Base-by-base conservation (phyloP, 768 basidiomycete genomes). In the Naganishia friedmannii region DNA sequence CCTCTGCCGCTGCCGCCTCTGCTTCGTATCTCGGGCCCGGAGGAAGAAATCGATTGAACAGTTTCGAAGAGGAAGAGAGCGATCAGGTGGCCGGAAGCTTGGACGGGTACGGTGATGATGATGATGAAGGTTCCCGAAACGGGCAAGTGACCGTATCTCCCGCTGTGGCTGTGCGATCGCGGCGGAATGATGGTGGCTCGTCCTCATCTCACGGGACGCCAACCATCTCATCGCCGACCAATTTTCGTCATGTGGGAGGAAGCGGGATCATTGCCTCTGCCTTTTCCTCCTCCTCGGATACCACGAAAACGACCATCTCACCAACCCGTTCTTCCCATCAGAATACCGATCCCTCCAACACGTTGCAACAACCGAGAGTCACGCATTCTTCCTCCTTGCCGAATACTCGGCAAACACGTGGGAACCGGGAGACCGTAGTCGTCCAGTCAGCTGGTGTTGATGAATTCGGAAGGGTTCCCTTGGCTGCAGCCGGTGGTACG, bases 241-340 rank as follows among this genome's bases (percentile, higher is more conserved):
- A 58, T 37, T 58, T 58, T 58, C 57, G 57, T 13, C 57, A 58
- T 58, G 37, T 58, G 6, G 57, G 13, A 34, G 57, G 57, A 10
- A 58, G 57, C 57, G 57, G 57, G 2, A 37, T 58, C 34, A 39
- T 12, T 5, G 8, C 26, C 28, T 13, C 23, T 17, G 42, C 15
- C 7, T 8, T 15, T 29, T n/a, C n/a, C n/a, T n/a, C n/a, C n/a
- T n/a, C n/a, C n/a, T n/a, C n/a, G n/a, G 54, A 56, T 26, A 15
- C 8, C 5, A 13, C 23, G 53, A n/a, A 3, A 51, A 19, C 28
- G 15, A 26, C 7, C 3, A 51, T 51, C 3, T 51, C 48, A n/a
- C 48, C 48, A 7, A 23, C n/a, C 23, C 48, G 48, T 21, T 6
- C 23, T 51, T n/a, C 48, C 4, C n/a, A 51, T 51, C 3, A 23